Conservation (phyloP, 495 filamentous ascomycete genomes). For the Xylaria palmicola region DNA sequence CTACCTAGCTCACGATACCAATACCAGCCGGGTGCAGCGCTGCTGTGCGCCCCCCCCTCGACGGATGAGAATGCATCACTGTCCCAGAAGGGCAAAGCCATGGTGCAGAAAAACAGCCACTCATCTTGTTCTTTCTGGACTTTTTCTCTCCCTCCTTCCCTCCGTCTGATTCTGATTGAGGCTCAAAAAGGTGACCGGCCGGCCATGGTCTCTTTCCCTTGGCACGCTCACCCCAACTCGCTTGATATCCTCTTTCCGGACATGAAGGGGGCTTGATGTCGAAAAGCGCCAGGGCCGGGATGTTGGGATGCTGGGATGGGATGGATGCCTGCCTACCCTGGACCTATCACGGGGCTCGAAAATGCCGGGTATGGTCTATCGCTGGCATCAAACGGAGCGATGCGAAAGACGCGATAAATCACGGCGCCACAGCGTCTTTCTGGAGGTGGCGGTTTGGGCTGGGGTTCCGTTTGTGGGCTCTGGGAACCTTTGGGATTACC, state of each 20-base stretch:
- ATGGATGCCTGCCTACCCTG: no score
- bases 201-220: no score
- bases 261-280: background rate
- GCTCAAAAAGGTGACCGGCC: no score
- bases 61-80: slow-evolving; percentile 3
- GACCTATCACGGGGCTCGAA: slow-evolving; percentile 4
- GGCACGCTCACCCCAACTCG: no score
- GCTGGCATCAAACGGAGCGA: no score
- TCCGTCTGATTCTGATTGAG: background rate
- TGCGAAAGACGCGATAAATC: no score
- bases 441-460: slow-evolving; percentile 18
- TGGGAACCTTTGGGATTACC: slow-evolving; percentile 1
- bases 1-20: background rate
- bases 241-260: slow-evolving; percentile 13
- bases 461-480: background rate
- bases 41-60: background rate
- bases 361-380: background rate
- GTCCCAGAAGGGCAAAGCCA: slow-evolving; percentile 9
- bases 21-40: slow-evolving; percentile 2
- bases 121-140: slow-evolving; percentile 1
- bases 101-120: background rate
- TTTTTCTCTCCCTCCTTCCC: background rate
- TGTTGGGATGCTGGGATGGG: no score
- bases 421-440: slow-evolving; percentile 8
- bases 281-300: no score